A percentile compares a stretch with the other conserved stretches of the same genome.
Conservation (phyloP, 345 rosid genomes). For the Fremontodendron californicum region DNA sequence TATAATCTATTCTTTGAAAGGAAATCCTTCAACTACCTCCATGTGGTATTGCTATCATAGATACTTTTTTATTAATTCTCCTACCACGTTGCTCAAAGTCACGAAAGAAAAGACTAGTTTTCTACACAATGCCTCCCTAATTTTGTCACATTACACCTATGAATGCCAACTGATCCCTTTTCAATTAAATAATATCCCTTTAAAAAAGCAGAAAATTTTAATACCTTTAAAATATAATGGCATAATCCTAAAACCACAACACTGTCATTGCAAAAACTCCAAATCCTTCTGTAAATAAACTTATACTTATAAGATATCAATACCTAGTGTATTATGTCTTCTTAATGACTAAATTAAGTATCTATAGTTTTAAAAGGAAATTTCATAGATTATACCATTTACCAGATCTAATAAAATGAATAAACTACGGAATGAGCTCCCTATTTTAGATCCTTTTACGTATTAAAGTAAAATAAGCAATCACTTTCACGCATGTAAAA, state of each 20-base stretch:
- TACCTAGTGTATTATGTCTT: not conserved
- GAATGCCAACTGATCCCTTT: not conserved
- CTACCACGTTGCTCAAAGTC: not conserved
- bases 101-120: not conserved
- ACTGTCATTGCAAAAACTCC: not conserved
- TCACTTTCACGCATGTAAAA: not conserved
- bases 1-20: not conserved
- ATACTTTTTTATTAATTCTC: not conserved
- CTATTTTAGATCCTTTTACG: not conserved
- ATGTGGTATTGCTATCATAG: not conserved
- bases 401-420: not conserved
- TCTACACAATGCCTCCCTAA: not conserved
- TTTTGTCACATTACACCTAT: not conserved
- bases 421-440: not conserved
- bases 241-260: not conserved
- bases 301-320: not conserved
- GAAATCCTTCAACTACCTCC: not conserved
- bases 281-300: not conserved
- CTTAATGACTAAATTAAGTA: no score
- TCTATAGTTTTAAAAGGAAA: not conserved
- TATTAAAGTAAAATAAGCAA: not conserved
- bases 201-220: no score
- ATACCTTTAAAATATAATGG: no score
- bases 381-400: not conserved
- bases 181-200: no score